phyloP scores from a whole-genome alignment of 148 eudicot species.

The Salicornia ramosissima region DNA sequence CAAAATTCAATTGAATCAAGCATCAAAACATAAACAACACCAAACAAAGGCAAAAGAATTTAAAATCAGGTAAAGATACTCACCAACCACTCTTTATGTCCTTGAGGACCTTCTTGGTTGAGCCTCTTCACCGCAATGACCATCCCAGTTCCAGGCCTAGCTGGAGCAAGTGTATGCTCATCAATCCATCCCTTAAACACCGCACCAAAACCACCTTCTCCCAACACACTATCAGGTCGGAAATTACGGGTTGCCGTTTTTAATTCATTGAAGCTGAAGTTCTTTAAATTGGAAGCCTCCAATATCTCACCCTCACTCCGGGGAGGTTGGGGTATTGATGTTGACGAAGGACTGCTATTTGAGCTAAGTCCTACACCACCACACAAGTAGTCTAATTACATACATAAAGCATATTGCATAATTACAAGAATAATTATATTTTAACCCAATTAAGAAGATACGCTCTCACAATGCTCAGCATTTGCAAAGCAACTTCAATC shows the following conservation, averaged over 20 bases:
- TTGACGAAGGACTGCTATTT: conserved; percentile 38
- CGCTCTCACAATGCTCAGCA: no score
- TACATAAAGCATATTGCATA: no score
- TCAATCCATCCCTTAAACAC: conserved; percentile 36
- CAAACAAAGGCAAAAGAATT: background rate
- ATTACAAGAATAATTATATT: no score
- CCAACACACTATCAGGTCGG: conserved; percentile 31
- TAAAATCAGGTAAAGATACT: no score
- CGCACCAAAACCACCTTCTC: conserved; percentile 38
- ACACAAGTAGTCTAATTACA: background rate
- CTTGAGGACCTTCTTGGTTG: conserved; percentile 33
- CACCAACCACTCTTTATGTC: conserved; percentile 35
- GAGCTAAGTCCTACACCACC: conserved; percentile 34
- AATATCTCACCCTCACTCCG: conserved; percentile 32
- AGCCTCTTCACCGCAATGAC: conserved; percentile 33
- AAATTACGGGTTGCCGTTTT: conserved; percentile 31
- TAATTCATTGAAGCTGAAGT: conserved; percentile 30
- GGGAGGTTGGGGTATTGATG: conserved; percentile 26
- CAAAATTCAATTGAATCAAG: no score
- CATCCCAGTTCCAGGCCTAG: conserved; percentile 32
- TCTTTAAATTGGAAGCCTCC: conserved; percentile 31
- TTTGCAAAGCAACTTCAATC: no score
- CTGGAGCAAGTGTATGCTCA: conserved; percentile 25
- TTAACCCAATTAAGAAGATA: no score
- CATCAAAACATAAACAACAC: background rate